Evolutionary conservation across 768 basidiomycete species (phyloP).

Genomic region (Leccinum variicolor): DNA sequence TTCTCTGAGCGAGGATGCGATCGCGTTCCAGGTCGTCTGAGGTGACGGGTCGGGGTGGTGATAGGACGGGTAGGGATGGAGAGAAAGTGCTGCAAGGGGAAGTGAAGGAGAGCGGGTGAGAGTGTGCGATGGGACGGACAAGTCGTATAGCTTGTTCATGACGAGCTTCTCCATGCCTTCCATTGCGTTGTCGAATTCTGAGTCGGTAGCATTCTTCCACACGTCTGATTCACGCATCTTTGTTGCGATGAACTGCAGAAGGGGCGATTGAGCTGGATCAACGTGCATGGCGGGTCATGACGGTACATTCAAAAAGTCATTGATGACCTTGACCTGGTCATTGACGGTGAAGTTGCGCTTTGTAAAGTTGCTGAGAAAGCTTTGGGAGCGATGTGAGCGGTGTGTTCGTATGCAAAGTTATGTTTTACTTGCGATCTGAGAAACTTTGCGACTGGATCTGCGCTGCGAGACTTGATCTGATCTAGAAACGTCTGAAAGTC

Average conservation of each 20-base stretch:
- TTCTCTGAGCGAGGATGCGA: constrained; percentile 84
- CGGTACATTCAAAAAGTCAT: constrained; percentile 81
- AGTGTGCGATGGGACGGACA: constrained; percentile 52
- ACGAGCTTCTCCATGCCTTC: constrained; percentile 99
- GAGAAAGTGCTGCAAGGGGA: constrained; percentile 75
- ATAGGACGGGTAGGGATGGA: constrained; percentile 67
- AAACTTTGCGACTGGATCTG: constrained; percentile 94
- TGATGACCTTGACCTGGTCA: constrained; percentile 94
- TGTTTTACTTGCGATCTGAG: constrained; percentile 81
- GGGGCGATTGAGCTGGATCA: constrained; percentile 12
- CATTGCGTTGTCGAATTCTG: constrained; percentile 93
- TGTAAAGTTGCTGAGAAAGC: constrained; percentile 90
- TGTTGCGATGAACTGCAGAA: constrained; percentile 74
- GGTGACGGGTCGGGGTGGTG: constrained; percentile 74
- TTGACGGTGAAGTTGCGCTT: constrained; percentile 88
- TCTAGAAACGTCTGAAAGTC: constrained; percentile 95
- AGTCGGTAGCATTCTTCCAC: constrained; percentile 75
- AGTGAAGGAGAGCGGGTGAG: background rate
- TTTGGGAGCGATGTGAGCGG: constrained; percentile 28
- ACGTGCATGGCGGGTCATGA: background rate
- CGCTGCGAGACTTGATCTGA: constrained; percentile 84
- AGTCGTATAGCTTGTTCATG: constrained; percentile 96
- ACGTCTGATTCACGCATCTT: constrained; percentile 85
- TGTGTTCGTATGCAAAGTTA: background rate
- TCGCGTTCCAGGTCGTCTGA: constrained; percentile 97